Percentiles rank a stretch among this genome's conserved stretches.
phyloP scores from a whole-genome alignment of 208 protist species.

The Crithidia expoeki region DNA sequence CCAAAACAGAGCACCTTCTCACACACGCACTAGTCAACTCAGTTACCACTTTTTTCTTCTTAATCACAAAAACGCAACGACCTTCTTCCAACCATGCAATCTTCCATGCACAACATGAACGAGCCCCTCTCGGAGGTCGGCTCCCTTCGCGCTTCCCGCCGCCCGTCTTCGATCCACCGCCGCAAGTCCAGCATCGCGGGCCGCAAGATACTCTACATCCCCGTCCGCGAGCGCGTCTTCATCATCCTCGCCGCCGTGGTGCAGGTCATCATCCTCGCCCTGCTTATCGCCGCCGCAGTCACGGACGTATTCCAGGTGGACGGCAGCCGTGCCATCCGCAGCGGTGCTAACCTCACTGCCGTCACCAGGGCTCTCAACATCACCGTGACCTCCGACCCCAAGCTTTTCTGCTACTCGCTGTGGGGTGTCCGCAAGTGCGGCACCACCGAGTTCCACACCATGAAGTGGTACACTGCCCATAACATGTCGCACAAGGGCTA shows the following conservation, averaged over 20 bases:
- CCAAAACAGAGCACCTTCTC: too few species aligned
- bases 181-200: slow-evolving; percentile 29
- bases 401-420: slow-evolving; percentile 35
- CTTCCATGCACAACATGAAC: neutral
- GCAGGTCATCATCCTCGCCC: slow-evolving; percentile 24
- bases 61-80: neutral
- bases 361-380: slow-evolving; percentile 20
- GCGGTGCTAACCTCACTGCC: slow-evolving; percentile 10
- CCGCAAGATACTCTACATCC: slow-evolving; percentile 29
- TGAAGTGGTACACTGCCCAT: slow-evolving; percentile 22
- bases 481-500: slow-evolving; percentile 12
- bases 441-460: slow-evolving; percentile 11
- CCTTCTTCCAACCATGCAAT: slow-evolving; percentile 2
- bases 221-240: slow-evolving; percentile 22
- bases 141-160: slow-evolving; percentile 22
- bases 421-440: slow-evolving; percentile 27
- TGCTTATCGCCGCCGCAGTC: slow-evolving; percentile 21
- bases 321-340: slow-evolving; percentile 21
- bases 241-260: slow-evolving; percentile 17
- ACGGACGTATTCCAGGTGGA: slow-evolving; percentile 33
- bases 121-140: slow-evolving; percentile 22
- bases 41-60: neutral
- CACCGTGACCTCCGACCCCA: slow-evolving; percentile 20
- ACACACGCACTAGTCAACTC: neutral
- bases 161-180: slow-evolving; percentile 27